Conservation (phyloP, 2,329 filamentous ascomycete genomes). For the Amauroascus niger region DNA sequence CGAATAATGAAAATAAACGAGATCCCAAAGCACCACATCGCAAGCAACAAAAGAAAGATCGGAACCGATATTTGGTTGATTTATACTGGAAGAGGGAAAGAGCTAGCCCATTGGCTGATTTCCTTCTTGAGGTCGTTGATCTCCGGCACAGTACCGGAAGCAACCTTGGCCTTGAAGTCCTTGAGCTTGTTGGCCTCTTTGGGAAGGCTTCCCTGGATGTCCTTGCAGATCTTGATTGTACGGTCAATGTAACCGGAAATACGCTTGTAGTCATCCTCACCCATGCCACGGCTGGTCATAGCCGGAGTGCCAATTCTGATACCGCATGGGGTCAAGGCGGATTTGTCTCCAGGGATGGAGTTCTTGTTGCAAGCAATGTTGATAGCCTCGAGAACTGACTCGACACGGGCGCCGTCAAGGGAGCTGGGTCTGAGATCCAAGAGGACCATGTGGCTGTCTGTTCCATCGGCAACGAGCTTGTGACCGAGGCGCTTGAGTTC, state of each 20-base stretch:
- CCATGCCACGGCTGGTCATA: constrained; percentile 94
- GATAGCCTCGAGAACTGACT: constrained; percentile 92
- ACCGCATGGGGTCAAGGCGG: constrained; percentile 84
- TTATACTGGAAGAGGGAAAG: constrained; percentile 74
- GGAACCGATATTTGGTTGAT: constrained; percentile 1
- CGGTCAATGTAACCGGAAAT: constrained; percentile 84
- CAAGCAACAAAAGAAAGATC: constrained; percentile 1
- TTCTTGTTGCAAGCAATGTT: constrained; percentile 99
- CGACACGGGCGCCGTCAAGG: constrained; percentile 84
- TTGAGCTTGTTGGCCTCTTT: constrained; percentile 99
- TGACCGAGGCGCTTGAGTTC: constrained; percentile 64
- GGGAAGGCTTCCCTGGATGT: constrained; percentile 72
- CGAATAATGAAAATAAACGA: constrained; percentile 3
- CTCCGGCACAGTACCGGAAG: constrained; percentile 64
- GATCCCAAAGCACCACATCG: neutral
- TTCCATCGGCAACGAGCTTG: constrained; percentile 84
- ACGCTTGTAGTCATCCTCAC: constrained; percentile 80
- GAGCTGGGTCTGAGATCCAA: constrained; percentile 80
- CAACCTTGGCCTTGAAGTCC: constrained; percentile 95
- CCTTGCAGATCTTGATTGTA: constrained; percentile 80
- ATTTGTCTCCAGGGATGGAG: constrained; percentile 94
- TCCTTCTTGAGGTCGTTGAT: constrained; percentile 82
- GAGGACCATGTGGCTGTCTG: constrained; percentile 93
- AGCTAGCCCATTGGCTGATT: constrained; percentile 74
- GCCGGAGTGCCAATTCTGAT: constrained; percentile 93